Evolutionary conservation across 2,329 filamentous ascomycete species (phyloP).

Genomic region (Colletotrichum tanaceti): DNA sequence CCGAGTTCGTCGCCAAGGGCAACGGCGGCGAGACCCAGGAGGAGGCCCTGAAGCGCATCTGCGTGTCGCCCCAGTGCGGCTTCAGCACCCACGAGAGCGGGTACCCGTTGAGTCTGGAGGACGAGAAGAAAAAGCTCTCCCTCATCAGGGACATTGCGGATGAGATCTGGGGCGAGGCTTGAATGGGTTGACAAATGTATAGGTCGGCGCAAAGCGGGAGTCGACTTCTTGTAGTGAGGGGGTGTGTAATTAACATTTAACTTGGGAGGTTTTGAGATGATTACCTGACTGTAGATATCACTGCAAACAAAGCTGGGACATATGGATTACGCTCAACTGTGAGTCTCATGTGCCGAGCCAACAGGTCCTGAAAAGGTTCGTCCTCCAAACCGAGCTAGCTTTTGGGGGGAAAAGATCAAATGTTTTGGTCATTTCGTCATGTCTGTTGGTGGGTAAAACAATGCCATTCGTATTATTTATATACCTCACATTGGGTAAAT

Average conservation of each 20-base stretch:
- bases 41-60: slow-evolving; percentile 75
- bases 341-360: too few relatives aligned
- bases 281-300: slow-evolving; percentile 6
- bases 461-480: too few relatives aligned
- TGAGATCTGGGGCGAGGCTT: slow-evolving; percentile 70
- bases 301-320: neutral
- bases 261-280: neutral
- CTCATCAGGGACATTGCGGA: slow-evolving; percentile 79
- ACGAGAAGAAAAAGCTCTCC: slow-evolving; percentile 79
- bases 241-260: slow-evolving; percentile 13
- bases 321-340: neutral
- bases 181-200: too few relatives aligned
- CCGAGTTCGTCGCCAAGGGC: slow-evolving; percentile 76
- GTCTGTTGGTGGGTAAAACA: too few relatives aligned
- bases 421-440: too few relatives aligned
- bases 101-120: slow-evolving; percentile 74
- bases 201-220: too few relatives aligned
- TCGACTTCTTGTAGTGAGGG: neutral
- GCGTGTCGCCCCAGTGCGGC: slow-evolving; percentile 78
- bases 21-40: slow-evolving; percentile 70
- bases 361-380: neutral
- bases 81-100: slow-evolving; percentile 81
- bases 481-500: too few relatives aligned
- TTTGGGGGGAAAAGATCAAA: too few relatives aligned
- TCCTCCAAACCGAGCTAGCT: too few relatives aligned